Base-by-base conservation (phyloP, 2,329 filamentous ascomycete genomes). In the Bipolaris victoriae region DNA sequence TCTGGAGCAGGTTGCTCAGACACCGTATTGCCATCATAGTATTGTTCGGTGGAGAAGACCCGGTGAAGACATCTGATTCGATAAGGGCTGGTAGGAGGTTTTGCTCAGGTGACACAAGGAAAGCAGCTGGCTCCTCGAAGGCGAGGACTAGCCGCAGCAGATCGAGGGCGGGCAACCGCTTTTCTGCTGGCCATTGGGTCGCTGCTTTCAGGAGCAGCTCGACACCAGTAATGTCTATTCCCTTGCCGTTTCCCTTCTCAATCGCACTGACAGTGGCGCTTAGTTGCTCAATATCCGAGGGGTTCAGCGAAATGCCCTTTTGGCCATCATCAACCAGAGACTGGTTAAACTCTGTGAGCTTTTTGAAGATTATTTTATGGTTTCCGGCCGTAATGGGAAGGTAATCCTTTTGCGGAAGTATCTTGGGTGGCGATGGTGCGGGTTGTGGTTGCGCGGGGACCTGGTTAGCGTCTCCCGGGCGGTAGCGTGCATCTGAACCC, bases 1-100 rank as follows among this genome's bases (percentile, higher is more conserved):
- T 91, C 58, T 86, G 84, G 71, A 97, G 97, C 7, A 97, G 80
- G 67, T 99, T 99, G 29, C 87, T 88, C 47, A 98, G 82, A 13
- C 89, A 86, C 3, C 95, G 90, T 11, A 92, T 82, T 0, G 89
- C 88, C 82, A 99, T 90, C 89, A 98, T 97, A 10, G 87, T 85
- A 64, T 92, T 92, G 76, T 97, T 97, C 36, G 87, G 87, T 0
- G 89, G 81, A 2, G 86, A 82, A 0, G 83, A 78, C 4, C 78
- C 75, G 7, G 86, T 83, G 51, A 89, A 86, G 1, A 87, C 81
- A 1, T 77, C 84, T 49, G 82, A 85, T 41, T 73, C 74, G 33
- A 87, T 81, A 6, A 97, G 78, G 1, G 80, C 77, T 7, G 84
- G 78, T 3, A 90, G 75, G n/a, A 93, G 79, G 35, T 85, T 88